A percentile compares a stretch with the other conserved stretches of the same genome.
These are phyloP conservation scores for Striga asiatica DNA, from an alignment of 257 asterid genomes.

Conservation along the genomic window DNA sequence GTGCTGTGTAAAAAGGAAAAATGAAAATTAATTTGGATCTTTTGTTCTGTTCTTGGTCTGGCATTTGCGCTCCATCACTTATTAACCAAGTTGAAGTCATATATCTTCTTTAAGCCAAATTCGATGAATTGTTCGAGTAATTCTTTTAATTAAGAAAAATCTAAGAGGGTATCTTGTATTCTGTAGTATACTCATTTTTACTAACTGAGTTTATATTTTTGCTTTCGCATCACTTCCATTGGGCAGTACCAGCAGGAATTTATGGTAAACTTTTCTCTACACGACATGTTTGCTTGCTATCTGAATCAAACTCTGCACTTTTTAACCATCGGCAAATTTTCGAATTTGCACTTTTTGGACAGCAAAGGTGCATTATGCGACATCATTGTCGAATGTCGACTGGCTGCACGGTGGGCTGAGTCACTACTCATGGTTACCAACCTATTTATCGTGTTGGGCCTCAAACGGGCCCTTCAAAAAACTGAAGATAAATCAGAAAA, in stretches of 20 bases:
- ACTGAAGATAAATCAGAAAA: too few species aligned
- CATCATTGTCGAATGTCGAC: slow-evolving; percentile 69
- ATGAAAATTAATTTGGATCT: too few species aligned
- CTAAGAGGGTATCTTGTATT: too few species aligned
- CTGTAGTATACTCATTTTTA: too few species aligned
- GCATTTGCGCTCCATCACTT: too few species aligned
- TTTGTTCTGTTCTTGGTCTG: too few species aligned
- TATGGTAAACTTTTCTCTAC: slow-evolving; percentile 38
- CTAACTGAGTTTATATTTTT: slow-evolving; percentile 16
- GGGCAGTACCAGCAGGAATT: slow-evolving; percentile 79
- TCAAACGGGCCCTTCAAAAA: slow-evolving; percentile 34
- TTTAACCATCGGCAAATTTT: background rate
- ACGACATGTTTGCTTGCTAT: background rate
- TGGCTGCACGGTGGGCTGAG: slow-evolving; percentile 80
- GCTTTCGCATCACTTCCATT: slow-evolving; percentile 15
- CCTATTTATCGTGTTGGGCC: slow-evolving; percentile 57
- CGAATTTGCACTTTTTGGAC: slow-evolving; percentile 17
- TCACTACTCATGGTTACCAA: slow-evolving; percentile 59
- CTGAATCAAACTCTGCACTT: background rate
- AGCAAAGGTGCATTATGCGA: slow-evolving; percentile 71
- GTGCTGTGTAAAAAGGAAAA: too few species aligned
- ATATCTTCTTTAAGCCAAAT: too few species aligned
- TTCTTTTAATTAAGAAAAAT: too few species aligned
- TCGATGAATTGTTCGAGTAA: too few species aligned
- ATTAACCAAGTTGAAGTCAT: too few species aligned